Evolutionary conservation across 2,329 filamentous ascomycete species (phyloP).

Genomic region (Fusarium subglutinans): DNA sequence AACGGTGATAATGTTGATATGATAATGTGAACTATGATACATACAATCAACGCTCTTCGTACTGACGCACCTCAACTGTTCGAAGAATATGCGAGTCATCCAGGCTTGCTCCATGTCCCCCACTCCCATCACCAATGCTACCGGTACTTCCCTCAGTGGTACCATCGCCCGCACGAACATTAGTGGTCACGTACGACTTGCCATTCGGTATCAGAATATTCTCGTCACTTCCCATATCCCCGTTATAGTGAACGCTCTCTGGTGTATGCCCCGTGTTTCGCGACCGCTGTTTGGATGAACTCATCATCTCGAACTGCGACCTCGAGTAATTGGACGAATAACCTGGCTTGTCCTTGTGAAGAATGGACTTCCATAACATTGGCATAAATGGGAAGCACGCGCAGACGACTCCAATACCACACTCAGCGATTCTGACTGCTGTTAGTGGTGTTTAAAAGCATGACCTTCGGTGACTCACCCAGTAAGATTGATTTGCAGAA

Average conservation of each 20-base stretch:
- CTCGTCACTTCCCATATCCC: conserved; percentile 13
- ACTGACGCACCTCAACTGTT: conserved; percentile 22
- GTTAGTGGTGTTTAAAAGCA: neutral
- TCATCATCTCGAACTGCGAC: conserved; percentile 30
- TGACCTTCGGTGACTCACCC: neutral
- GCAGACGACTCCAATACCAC: conserved; percentile 24
- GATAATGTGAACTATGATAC: no score
- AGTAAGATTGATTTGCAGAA: conserved; percentile 26
- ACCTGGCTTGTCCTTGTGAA: conserved; percentile 22
- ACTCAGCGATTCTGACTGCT: conserved; percentile 9
- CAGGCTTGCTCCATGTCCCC: neutral
- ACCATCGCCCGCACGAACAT: neutral
- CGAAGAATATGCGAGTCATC: conserved; percentile 18
- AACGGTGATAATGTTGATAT: accelerated
- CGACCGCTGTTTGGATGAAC: neutral
- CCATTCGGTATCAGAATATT: conserved; percentile 14
- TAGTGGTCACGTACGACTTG: conserved; percentile 13
- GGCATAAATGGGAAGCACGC: conserved; percentile 32
- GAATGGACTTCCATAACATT: conserved; percentile 29
- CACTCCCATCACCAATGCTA: neutral
- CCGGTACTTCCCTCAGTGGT: neutral
- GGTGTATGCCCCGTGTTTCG: neutral
- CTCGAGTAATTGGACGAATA: conserved; percentile 23
- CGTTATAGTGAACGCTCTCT: conserved; percentile 1
- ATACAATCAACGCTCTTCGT: neutral